Evolutionary conservation across 371 early-diverging fungal genomes (phyloP).

Genomic region (Mucor irregularis): DNA sequence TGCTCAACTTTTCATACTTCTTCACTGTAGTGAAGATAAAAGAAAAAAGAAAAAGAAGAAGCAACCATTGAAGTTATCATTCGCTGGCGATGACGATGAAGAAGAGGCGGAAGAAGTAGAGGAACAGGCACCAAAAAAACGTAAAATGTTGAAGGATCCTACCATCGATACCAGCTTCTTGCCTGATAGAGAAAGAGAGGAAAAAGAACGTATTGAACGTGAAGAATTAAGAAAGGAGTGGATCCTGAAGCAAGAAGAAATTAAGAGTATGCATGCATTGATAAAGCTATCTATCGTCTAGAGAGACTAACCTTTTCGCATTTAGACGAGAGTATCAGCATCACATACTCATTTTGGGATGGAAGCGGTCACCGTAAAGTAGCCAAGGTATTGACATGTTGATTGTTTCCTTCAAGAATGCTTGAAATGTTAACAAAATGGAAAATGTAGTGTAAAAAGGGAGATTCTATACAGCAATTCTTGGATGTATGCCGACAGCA

Average conservation of each 20-base stretch:
- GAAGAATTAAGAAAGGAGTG: constrained; percentile 72
- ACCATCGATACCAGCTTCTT: constrained; percentile 91
- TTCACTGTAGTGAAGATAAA: constrained; percentile 47
- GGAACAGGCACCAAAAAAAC: constrained; percentile 43
- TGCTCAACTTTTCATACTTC: neutral
- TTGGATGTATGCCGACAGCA: constrained; percentile 82
- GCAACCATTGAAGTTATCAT: constrained; percentile 70
- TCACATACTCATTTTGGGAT: constrained; percentile 96
- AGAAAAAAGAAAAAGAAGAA: constrained; percentile 67
- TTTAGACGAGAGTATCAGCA: constrained; percentile 73
- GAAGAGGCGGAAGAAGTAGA: constrained; percentile 34
- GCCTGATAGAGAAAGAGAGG: constrained; percentile 92
- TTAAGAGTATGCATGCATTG: constrained; percentile 57
- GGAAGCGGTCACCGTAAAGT: constrained; percentile 90
- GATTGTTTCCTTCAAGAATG: no score
- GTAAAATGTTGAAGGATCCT: constrained; percentile 83
- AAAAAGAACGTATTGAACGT: constrained; percentile 67
- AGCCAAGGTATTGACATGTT: constrained; percentile 70
- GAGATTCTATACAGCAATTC: constrained; percentile 87
- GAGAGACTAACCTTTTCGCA: constrained; percentile 4
- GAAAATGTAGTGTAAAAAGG: constrained; percentile 87
- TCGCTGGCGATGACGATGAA: constrained; percentile 55
- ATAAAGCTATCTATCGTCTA: neutral
- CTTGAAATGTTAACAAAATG: no score
- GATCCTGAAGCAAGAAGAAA: constrained; percentile 77